phyloP scores from a whole-genome alignment of 805 yeast genomes.

The Candida ovalis region DNA sequence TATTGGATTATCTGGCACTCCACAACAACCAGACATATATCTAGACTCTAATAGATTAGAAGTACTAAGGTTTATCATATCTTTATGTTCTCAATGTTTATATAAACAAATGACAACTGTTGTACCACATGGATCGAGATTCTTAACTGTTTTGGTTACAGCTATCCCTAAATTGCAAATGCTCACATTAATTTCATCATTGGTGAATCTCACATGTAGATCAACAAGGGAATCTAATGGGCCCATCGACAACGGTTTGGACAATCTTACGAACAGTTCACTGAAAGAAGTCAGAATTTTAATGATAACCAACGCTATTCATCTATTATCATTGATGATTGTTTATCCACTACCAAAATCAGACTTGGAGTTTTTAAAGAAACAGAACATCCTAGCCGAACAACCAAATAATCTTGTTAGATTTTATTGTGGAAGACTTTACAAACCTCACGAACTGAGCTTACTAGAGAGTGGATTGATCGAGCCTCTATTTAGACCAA shows the following conservation, averaged over 20 bases:
- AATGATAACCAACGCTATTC: slow-evolving; percentile 53
- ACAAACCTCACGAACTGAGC: slow-evolving; percentile 51
- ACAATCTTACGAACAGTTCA: slow-evolving; percentile 20
- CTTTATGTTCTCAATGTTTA: slow-evolving; percentile 58
- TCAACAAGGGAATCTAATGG: slow-evolving; percentile 33
- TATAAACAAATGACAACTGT: slow-evolving; percentile 44
- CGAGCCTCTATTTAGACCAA: slow-evolving; percentile 43
- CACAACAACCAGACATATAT: slow-evolving; percentile 33
- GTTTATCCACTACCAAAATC: slow-evolving; percentile 61
- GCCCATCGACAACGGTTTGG: slow-evolving; percentile 43
- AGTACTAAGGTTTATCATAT: slow-evolving; percentile 55
- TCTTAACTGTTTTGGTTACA: slow-evolving; percentile 51
- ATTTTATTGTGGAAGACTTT: slow-evolving; percentile 47
- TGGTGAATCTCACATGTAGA: slow-evolving; percentile 60
- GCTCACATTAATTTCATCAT: slow-evolving; percentile 58
- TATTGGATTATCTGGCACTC: slow-evolving; percentile 43
- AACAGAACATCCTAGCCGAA: slow-evolving; percentile 27
- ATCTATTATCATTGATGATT: slow-evolving; percentile 56
- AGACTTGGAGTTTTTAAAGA: slow-evolving; percentile 34
- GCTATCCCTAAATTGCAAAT: slow-evolving; percentile 45
- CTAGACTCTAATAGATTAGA: slow-evolving; percentile 67
- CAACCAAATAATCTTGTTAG: slow-evolving; percentile 47
- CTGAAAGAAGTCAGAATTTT: slow-evolving; percentile 41
- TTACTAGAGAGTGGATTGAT: slow-evolving; percentile 47
- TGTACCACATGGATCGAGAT: slow-evolving; percentile 54